Percentiles rank a stretch among this genome's conserved stretches.
Conservation (phyloP, 371 early-diverging fungal species). For the Mucor racemosus region DNA sequence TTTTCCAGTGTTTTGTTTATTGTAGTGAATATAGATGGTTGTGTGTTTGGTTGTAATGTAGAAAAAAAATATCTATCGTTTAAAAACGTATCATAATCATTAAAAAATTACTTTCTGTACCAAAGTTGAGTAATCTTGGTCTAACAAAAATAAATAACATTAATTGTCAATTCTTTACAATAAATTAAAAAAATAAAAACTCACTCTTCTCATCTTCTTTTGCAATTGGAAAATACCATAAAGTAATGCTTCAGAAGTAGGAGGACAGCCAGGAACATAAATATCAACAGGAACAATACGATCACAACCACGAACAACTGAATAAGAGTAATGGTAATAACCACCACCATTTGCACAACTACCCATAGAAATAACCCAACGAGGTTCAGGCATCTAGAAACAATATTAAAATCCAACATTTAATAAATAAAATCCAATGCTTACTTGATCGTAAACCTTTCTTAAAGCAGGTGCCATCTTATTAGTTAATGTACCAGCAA, state of each 20-base stretch:
- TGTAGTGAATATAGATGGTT: slow-evolving; percentile 1
- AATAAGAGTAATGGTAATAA: slow-evolving; percentile 98
- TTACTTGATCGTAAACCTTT: slow-evolving; percentile 92
- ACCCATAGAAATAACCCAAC: slow-evolving; percentile 99
- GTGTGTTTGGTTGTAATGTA: neutral
- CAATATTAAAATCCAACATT: neutral
- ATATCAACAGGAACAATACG: slow-evolving; percentile 96
- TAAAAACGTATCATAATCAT: neutral
- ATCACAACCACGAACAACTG: slow-evolving; percentile 95
- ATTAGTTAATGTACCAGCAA: slow-evolving; percentile 97
- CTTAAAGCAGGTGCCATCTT: slow-evolving; percentile 98
- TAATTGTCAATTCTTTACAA: neutral
- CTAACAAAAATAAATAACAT: slow-evolving; percentile 20
- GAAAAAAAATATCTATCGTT: slow-evolving; percentile 3
- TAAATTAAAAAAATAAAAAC: slow-evolving; percentile 12
- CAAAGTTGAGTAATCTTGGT: slow-evolving; percentile 62
- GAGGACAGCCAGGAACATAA: slow-evolving; percentile 98
- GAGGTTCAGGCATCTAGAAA: slow-evolving; percentile 91
- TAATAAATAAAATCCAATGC: neutral
- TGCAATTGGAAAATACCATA: slow-evolving; percentile 97
- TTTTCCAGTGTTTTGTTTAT: slow-evolving; percentile 10
- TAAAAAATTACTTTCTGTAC: slow-evolving; percentile 55
- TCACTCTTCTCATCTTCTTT: slow-evolving; percentile 91
- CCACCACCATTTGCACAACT: slow-evolving; percentile 99
- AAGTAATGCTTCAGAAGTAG: slow-evolving; percentile 95